A percentile compares a stretch with the other conserved stretches of the same genome.
Conservation (phyloP, 2,329 filamentous ascomycete genomes). For the Diaporthe sp. region DNA sequence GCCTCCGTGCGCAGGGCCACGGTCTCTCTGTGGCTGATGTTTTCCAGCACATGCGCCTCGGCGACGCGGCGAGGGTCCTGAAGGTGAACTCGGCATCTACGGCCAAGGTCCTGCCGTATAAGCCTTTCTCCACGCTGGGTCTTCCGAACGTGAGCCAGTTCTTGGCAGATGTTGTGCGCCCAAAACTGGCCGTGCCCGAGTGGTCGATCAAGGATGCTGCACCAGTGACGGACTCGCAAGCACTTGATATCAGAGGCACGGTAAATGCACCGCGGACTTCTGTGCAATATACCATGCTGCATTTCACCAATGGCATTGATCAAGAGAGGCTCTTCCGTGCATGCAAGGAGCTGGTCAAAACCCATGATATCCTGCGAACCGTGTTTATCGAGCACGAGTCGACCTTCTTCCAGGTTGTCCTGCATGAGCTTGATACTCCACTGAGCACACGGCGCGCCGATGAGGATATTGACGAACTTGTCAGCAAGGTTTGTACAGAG, state of each 20-base stretch:
- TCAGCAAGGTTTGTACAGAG: slow-evolving; percentile 48
- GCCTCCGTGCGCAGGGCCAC: slow-evolving; percentile 57
- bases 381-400: slow-evolving; percentile 54
- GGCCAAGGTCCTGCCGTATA: slow-evolving; percentile 46
- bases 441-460: slow-evolving; percentile 47
- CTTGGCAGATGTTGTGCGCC: slow-evolving; percentile 51
- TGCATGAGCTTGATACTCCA: slow-evolving; percentile 51
- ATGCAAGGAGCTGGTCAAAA: slow-evolving; percentile 49
- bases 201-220: slow-evolving; percentile 56
- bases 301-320: slow-evolving; percentile 50
- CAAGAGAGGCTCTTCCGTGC: slow-evolving; percentile 45
- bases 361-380: slow-evolving; percentile 55
- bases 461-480: slow-evolving; percentile 50
- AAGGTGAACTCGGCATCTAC: slow-evolving; percentile 48
- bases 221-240: slow-evolving; percentile 56
- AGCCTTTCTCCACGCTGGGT: slow-evolving; percentile 54
- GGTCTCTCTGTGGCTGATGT: slow-evolving; percentile 63
- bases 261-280: slow-evolving; percentile 51
- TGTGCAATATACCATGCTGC: slow-evolving; percentile 54
- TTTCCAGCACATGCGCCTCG: slow-evolving; percentile 53
- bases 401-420: slow-evolving; percentile 52
- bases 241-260: slow-evolving; percentile 57
- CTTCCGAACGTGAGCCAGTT: slow-evolving; percentile 50
- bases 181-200: slow-evolving; percentile 52
- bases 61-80: slow-evolving; percentile 53